Conservation (phyloP, 495 filamentous ascomycete genomes). For the Immersiella caudata region DNA sequence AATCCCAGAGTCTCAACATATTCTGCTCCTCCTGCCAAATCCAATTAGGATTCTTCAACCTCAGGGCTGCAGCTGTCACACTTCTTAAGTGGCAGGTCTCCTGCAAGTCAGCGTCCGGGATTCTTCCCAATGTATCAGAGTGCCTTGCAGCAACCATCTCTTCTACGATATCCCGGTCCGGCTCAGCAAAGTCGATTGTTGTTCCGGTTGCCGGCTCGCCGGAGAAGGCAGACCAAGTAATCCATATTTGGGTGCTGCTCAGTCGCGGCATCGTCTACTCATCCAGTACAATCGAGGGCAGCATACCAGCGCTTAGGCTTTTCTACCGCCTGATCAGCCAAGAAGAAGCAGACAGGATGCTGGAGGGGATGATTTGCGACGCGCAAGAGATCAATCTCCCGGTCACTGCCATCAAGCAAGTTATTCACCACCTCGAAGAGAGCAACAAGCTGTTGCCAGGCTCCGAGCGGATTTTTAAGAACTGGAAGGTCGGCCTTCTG, state of each 20-base stretch:
- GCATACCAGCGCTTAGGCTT: constrained; percentile 63
- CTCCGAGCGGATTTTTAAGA: constrained; percentile 58
- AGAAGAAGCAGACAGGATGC: constrained; percentile 54
- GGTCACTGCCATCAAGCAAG: constrained; percentile 44
- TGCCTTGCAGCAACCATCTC: constrained; percentile 53
- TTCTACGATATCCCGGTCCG: constrained; percentile 49
- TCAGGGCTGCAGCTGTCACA: constrained; percentile 40
- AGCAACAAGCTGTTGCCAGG: constrained; percentile 60
- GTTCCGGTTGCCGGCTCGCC: constrained; percentile 38
- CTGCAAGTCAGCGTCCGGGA: constrained; percentile 28
- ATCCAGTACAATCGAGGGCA: constrained; percentile 34
- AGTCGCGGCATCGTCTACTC: constrained; percentile 68
- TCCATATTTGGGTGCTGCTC: constrained; percentile 66
- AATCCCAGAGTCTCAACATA: constrained; percentile 38
- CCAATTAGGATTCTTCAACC: constrained; percentile 58
- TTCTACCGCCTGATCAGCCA: constrained; percentile 56
- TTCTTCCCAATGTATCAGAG: constrained; percentile 39
- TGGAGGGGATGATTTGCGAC: constrained; percentile 57
- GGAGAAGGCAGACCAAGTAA: constrained; percentile 27
- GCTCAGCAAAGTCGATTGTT: constrained; percentile 52
- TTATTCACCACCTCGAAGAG: constrained; percentile 46
- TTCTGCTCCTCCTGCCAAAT: constrained; percentile 44
- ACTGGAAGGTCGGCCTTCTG: constrained; percentile 70
- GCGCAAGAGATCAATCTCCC: constrained; percentile 70
- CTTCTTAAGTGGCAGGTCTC: constrained; percentile 45